Evolutionary conservation across 192 early-diverging fungal species (phyloP), one percentile per base, ranked within the genome.

Genomic region (Coemansia sp.): DNA sequence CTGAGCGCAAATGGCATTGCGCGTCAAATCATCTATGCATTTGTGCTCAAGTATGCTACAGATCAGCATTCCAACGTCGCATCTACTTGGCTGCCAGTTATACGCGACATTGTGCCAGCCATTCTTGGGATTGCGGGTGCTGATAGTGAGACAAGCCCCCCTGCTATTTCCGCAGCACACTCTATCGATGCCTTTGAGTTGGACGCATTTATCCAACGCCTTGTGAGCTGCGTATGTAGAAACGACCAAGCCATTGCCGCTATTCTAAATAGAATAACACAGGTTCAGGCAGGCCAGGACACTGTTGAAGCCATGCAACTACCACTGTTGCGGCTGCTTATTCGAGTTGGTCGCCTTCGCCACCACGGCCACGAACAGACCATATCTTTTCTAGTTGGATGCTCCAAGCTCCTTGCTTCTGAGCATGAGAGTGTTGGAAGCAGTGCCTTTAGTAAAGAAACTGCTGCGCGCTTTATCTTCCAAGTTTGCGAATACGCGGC

Each of bases 191-290:
- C 66, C 6, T 66, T 69, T 59, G 73, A 76, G 26, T 10, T 58
- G 0, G 73, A 76, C 40, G 61, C 73, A 11, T 76, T 76, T 43
- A 51, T 70, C 3, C 62, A 58, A 21, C 65, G 66, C 56, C 50
- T 76, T 44, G 53, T 66, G 6, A 36, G 48, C n/a, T 50, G 44
- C 18, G 44, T 62, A 34, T 54, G 43, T 17, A 47, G 42, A 3
- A 69, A 21, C 12, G 54, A 36, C 30, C 40, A 37, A 6, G 44
- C 58, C 37, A 28, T 43, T 9, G 36, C 60, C 1, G 61, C 60
- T 8, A 39, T 68, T 12, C 52, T 75, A 43, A 67, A 68, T 53
- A 58, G 48, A 11, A 32, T 58, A 8, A 41, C 34, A 1, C 54
- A 32, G 37, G 20, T 6, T 7, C 32, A 56, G 9, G 49, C 14